These are phyloP conservation scores for Avena atlantica DNA, from an alignment of 176 grass and related monocot genomes.

Conservation along the genomic window DNA sequence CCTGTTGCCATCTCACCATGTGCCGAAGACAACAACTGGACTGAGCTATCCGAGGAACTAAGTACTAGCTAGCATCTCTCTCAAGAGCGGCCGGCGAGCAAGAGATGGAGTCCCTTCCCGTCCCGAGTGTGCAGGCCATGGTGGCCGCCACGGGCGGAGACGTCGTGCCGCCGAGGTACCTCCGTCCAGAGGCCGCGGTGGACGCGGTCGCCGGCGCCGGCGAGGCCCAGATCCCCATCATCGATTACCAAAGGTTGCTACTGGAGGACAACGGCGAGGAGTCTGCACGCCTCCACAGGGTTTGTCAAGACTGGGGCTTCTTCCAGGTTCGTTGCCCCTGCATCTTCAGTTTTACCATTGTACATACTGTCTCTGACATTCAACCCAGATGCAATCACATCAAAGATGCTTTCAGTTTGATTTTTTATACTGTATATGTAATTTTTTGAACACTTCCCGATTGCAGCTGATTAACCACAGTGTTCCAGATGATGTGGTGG, in stretches of 20 bases:
- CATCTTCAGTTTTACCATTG: no score
- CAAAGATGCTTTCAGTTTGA: no score
- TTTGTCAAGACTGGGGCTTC: conserved; percentile 70
- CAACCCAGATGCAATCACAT: no score
- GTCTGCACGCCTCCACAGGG: conserved; percentile 38
- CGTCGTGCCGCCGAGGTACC: conserved; percentile 38
- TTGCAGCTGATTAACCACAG: conserved; percentile 44
- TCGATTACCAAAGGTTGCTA: no score
- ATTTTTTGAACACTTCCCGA: not conserved
- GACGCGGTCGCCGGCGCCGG: not conserved
- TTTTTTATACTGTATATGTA: no score
- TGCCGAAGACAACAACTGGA: not conserved
- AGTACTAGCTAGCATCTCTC: not conserved
- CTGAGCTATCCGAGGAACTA: not conserved
- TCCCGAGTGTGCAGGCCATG: conserved; percentile 51
- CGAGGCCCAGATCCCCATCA: conserved; percentile 23
- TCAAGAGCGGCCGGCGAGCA: not conserved
- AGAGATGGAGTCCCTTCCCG: conserved; percentile 49
- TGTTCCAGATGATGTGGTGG: conserved; percentile 13
- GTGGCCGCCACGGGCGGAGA: not conserved
- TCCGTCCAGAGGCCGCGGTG: conserved; percentile 7
- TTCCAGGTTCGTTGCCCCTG: conserved; percentile 43
- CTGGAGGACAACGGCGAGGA: conserved; percentile 13
- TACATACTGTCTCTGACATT: no score
- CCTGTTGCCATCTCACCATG: not conserved